Base-by-base conservation (phyloP, 768 basidiomycete species). In the Suillus paluster region DNA sequence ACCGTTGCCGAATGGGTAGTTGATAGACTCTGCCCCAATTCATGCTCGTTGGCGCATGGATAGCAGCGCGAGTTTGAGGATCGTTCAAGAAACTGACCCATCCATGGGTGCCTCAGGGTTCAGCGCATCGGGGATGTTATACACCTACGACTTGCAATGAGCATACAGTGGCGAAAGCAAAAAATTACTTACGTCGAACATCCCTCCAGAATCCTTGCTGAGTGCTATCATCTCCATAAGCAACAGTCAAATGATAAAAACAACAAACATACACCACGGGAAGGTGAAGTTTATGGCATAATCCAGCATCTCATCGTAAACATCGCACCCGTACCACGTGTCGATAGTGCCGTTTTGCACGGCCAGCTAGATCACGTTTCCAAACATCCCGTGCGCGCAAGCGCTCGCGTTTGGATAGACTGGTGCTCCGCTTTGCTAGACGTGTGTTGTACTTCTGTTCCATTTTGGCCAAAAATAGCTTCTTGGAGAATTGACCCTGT, bases 221-320 rank as follows among this genome's bases (percentile, higher is more conserved):
- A 71, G 46, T 25, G 67, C 73, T 65, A 42, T 30, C 3, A 5
- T 33, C 12, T 19, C 66, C 59, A 68, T 58, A 6, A 15, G 21
- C 68, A n/a, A 54, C 36, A 62, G 45, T 33, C 25, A 61, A 39
- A 14, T 49, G 17, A 30, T 34, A 8, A 25, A 30, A 11, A 46
- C 7, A 23, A 63, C n/a, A 46, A 44, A 34, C 80, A 23, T 75
- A 85, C 79, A 67, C 83, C 83, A 84, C 2, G 90, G 90, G 68
- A 80, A 85, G 1, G 90, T 89, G 68, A 80, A 91, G 68, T 92
- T 92, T 62, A 85, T 57, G 17, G 89, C 87, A 65, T 91, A 91
- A 73, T 91, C 90, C 36, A 89, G 67, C 73, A 87, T 82, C 76
- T 88, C 84, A 61, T 86, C 83, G 53, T 84, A 80, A 12, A 91